Evolutionary conservation across 192 early-diverging fungal species (phyloP), one percentile per base, ranked within the genome.

Genomic region (Coemansia sp.): DNA sequence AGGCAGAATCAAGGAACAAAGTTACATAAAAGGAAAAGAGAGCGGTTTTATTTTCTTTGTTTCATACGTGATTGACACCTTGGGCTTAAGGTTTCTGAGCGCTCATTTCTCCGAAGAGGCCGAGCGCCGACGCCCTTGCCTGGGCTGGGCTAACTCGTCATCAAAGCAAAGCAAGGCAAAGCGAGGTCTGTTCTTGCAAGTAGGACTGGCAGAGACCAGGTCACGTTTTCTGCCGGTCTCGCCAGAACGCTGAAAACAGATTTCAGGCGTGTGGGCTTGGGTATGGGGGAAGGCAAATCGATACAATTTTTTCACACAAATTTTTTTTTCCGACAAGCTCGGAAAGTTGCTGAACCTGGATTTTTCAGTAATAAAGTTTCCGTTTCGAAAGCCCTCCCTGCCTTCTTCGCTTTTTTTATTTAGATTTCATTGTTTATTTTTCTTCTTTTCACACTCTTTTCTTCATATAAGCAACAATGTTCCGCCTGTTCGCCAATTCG

Each of bases 401-500:
- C 48, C 30, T 8, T 36, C 17, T 22, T 38, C 7, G 30, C 29
- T 56, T 56, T 31, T 56, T 45, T 17, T 10, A 36, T 14, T 34
- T 58, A 54, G 51, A 54, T 54, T 54, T 25, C 42, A 45, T 45
- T 45, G 42, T 45, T 42, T 29, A 30, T 20, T 29, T 45, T 48
- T 60, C 48, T 60, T 45, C 32, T 31, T 57, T 55, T 55, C 1
- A 16, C 49, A 30, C 20, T 25, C 17, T 12, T 18, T 58, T 14
- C 7, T 38, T 38, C 38, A 55, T 58, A 69, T 48, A 7, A 50
- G 31, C 52, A 31, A 51, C 54, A 25, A 82, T 82, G 79, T 82
- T 82, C 67, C 79, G 79, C 30, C 73, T 76, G 56, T 75, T 82
- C 52, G 78, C 78, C 59, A 73, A 66, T 61, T 69, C 73, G 50